Evolutionary conservation across 768 basidiomycete species (phyloP).

Genomic region (Tylopilus vinaceipallidus): DNA sequence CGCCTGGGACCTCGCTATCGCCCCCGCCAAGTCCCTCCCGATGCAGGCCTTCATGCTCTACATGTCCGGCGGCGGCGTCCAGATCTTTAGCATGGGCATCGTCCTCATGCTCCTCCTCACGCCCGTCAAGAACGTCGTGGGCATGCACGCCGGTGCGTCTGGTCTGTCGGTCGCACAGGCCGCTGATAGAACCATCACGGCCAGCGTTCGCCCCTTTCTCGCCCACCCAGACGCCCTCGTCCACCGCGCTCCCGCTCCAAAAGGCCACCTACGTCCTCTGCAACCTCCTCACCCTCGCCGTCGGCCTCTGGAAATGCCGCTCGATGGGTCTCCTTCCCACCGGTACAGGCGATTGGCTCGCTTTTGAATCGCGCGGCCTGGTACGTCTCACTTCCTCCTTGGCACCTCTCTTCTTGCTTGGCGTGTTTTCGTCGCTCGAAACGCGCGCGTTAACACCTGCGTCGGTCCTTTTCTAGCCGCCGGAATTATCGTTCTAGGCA

Average conservation of each 20-base stretch:
- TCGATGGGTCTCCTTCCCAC: conserved; percentile 90
- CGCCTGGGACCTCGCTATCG: conserved; percentile 82
- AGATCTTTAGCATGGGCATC: conserved; percentile 96
- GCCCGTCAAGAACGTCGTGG: conserved; percentile 80
- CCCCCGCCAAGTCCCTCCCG: conserved; percentile 86
- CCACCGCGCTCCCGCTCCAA: conserved; percentile 58
- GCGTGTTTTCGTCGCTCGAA: background rate
- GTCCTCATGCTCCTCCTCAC: conserved; percentile 88
- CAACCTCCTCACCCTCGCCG: conserved; percentile 72
- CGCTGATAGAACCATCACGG: too few species aligned
- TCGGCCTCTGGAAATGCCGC: conserved; percentile 92
- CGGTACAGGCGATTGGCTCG: conserved; percentile 92
- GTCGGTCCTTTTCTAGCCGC: conserved; percentile 31
- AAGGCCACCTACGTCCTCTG: conserved; percentile 71
- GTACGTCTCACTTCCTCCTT: conserved; percentile 34
- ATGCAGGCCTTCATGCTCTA: conserved; percentile 99
- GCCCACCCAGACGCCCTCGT: conserved; percentile 41
- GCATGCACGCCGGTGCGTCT: conserved; percentile 71
- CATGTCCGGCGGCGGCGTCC: conserved; percentile 95
- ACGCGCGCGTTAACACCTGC: background rate
- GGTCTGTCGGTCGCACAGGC: too few species aligned
- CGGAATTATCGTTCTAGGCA: conserved; percentile 43
- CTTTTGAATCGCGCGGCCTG: conserved; percentile 78
- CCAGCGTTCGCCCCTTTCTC: conserved; percentile 74
- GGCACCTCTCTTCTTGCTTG: background rate